Evolutionary conservation across 495 filamentous ascomycete genomes (phyloP).

Genomic region (Hyaloscypha bicolor): DNA sequence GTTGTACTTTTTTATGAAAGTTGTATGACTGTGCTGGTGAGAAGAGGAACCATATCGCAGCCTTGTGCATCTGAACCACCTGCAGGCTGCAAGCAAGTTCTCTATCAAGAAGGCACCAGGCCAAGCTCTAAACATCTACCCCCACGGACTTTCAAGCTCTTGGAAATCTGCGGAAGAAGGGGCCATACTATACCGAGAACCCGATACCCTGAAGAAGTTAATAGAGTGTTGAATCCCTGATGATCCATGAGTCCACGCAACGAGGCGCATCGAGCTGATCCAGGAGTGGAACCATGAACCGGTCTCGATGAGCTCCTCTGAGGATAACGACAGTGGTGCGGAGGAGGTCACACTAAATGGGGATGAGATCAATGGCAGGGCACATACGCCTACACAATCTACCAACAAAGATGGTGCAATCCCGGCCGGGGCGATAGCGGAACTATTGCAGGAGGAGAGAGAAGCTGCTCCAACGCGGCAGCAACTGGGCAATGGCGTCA

Average conservation of each 20-base stretch:
- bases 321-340: constrained; percentile 49
- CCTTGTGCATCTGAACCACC: constrained; percentile 16
- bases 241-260: constrained; percentile 15
- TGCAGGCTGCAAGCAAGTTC: constrained; percentile 27
- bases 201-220: background rate
- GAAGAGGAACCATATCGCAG: background rate
- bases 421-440: constrained; percentile 38
- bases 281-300: constrained; percentile 30
- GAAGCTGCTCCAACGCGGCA: constrained; percentile 36
- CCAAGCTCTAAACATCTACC: constrained; percentile 4
- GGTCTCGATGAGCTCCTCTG: constrained; percentile 51
- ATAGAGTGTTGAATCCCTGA: constrained; percentile 18
- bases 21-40: background rate
- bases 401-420: constrained; percentile 23
- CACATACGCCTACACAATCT: constrained; percentile 29
- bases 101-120: constrained; percentile 6
- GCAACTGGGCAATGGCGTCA: constrained; percentile 39
- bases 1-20: background rate
- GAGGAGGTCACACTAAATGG: constrained; percentile 44
- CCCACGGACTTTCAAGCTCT: constrained; percentile 1
- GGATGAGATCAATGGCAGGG: constrained; percentile 15
- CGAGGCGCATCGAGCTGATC: constrained; percentile 26
- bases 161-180: background rate
- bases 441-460: constrained; percentile 43
- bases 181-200: background rate